These are phyloP conservation scores for Suhomyces ambrosiae DNA, from an alignment of 1,139 yeast species.

Conservation along the genomic window DNA sequence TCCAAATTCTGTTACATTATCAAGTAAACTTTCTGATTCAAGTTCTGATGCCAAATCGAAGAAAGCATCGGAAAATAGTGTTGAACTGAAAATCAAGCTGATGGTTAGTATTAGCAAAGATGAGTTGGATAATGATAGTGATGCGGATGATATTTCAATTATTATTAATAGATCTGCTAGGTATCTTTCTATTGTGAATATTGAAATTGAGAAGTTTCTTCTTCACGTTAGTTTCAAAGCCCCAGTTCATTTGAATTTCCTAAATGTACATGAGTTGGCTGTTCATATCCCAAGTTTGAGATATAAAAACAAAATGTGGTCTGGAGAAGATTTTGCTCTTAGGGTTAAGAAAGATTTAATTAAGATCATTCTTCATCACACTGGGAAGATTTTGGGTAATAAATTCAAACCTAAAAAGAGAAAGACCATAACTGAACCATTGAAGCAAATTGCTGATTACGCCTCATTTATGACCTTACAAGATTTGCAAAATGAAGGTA, in stretches of 20 bases:
- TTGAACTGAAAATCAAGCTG: constrained; percentile 4
- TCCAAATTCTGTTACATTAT: constrained; percentile 3
- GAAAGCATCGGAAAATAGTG: constrained; percentile 3
- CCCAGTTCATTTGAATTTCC: constrained; percentile 60
- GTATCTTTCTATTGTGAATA: constrained; percentile 63
- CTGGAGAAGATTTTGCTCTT: constrained; percentile 69
- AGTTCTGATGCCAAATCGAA: constrained; percentile 3
- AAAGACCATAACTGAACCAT: constrained; percentile 34
- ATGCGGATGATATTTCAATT: constrained; percentile 47
- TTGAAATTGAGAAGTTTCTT: constrained; percentile 55
- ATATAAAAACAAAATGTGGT: constrained; percentile 74
- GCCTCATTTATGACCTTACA: constrained; percentile 40
- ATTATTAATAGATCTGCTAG: constrained; percentile 70
- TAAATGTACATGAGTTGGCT: constrained; percentile 71
- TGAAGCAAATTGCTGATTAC: constrained; percentile 48
- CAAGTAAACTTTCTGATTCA: constrained; percentile 4
- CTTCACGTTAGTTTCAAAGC: constrained; percentile 78
- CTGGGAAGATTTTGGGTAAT: constrained; percentile 80
- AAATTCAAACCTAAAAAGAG: constrained; percentile 56
- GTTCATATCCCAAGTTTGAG: constrained; percentile 66
- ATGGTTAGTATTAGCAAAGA: background rate
- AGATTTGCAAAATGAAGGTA: constrained; percentile 40
- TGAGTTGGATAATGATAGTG: constrained; percentile 21
- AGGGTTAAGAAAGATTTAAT: constrained; percentile 69
- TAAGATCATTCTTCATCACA: constrained; percentile 66